Conservation (phyloP, 345 rosid genomes). For the Gossypium anomalum region DNA sequence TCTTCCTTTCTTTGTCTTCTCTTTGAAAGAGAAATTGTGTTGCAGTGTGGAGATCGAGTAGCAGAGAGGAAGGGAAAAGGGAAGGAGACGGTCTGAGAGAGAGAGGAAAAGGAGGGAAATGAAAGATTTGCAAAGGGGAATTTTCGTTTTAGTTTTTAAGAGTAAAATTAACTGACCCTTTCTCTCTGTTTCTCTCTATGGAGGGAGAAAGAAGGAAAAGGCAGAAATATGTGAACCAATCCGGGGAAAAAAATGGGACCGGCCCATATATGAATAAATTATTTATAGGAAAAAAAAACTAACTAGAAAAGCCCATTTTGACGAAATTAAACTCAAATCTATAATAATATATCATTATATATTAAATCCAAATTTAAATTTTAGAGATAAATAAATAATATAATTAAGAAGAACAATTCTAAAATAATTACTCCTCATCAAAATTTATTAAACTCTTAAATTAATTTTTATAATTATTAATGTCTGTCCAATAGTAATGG, state of each 20-base stretch:
- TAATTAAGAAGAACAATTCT: no score
- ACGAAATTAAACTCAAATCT: no score
- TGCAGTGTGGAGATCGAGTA: not conserved
- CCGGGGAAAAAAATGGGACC: not conserved
- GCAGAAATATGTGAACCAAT: conserved; percentile 13
- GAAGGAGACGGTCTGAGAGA: no score
- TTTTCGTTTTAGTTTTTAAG: not conserved
- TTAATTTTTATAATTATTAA: no score
- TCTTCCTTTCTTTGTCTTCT: not conserved
- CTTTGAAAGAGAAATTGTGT: not conserved
- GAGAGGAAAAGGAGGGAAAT: conserved; percentile 4
- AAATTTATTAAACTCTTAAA: no score
- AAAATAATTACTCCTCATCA: no score
- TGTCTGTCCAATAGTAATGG: no score
- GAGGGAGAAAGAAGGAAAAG: conserved; percentile 20
- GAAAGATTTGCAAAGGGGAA: not conserved
- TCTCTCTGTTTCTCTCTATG: not conserved
- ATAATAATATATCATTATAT: no score
- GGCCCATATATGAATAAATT: not conserved
- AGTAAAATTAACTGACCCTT: not conserved
- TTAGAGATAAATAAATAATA: no score
- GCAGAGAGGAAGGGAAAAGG: not conserved
- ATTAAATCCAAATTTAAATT: no score
- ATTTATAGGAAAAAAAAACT: no score
- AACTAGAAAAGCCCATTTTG: not conserved